phyloP scores from a whole-genome alignment of 371 early-diverging fungal species.

The Agmasoma carcini region DNA sequence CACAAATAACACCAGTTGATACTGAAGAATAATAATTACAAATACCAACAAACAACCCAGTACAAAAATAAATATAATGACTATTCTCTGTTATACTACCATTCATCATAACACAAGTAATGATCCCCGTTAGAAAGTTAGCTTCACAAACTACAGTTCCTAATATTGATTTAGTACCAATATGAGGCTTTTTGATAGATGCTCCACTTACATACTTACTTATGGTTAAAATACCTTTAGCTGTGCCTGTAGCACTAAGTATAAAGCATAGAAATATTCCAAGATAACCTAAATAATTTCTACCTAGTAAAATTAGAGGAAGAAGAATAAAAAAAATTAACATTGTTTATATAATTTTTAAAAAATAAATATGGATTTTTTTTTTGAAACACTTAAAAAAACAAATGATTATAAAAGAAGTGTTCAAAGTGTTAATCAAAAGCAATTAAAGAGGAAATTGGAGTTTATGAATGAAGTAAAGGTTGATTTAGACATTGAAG shows the following conservation, averaged over 20 bases:
- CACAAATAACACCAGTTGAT: conserved; percentile 50
- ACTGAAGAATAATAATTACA: conserved; percentile 44
- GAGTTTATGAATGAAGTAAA: too few relatives aligned
- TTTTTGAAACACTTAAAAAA: too few relatives aligned
- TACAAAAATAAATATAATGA: conserved; percentile 29
- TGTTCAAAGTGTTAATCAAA: too few relatives aligned
- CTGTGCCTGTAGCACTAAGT: conserved; percentile 46
- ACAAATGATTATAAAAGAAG: too few relatives aligned
- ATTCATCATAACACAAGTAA: conserved; percentile 40
- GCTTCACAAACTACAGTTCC: conserved; percentile 55
- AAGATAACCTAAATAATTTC: conserved; percentile 27
- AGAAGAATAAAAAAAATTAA: too few relatives aligned
- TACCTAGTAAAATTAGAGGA: conserved; percentile 1
- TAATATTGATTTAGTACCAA: conserved; percentile 49
- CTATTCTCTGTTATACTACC: conserved; percentile 10
- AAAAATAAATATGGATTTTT: too few relatives aligned
- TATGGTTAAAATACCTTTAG: conserved; percentile 44
- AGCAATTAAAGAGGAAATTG: too few relatives aligned
- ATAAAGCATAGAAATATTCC: conserved; percentile 47
- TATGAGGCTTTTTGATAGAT: conserved; percentile 43
- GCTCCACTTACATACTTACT: conserved; percentile 48
- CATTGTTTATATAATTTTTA: too few relatives aligned
- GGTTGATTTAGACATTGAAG: too few relatives aligned
- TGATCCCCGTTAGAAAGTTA: conserved; percentile 46
- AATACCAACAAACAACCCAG: conserved; percentile 50